Evolutionary conservation across 495 filamentous ascomycete genomes (phyloP).

Genomic region (Stereocaulon alpinum): DNA sequence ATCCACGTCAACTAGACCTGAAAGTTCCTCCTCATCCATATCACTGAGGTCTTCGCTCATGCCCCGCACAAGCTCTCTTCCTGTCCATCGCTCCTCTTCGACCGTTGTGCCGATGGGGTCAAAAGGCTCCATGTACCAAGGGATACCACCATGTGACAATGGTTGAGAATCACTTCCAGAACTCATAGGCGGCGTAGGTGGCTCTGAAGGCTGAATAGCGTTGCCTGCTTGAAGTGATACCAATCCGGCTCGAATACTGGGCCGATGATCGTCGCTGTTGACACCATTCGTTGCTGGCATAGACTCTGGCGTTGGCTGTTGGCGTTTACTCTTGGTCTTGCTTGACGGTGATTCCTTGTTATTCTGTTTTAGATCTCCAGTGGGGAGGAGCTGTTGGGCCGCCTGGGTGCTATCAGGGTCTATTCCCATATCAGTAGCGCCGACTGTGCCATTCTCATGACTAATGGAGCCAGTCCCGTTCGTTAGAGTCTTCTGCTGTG

Average conservation of each 20-base stretch:
- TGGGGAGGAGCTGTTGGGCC: conserved; percentile 1
- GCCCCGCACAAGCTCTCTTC: conserved; percentile 59
- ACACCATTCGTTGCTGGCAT: conserved; percentile 3
- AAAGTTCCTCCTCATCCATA: conserved; percentile 76
- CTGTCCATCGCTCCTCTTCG: conserved; percentile 67
- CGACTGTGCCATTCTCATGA: background rate
- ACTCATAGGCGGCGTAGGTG: conserved; percentile 37
- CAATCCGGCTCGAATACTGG: background rate
- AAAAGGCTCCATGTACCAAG: conserved; percentile 82
- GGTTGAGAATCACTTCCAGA: conserved; percentile 40
- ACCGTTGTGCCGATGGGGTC: conserved; percentile 67
- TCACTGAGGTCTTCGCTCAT: conserved; percentile 83
- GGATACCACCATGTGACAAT: conserved; percentile 62
- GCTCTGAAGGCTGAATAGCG: conserved; percentile 21
- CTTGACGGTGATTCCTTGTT: background rate
- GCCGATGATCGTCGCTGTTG: conserved; percentile 12
- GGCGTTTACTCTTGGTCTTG: conserved; percentile 7
- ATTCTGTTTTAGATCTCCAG: background rate
- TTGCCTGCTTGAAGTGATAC: background rate
- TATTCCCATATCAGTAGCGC: background rate
- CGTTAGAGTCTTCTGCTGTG: background rate
- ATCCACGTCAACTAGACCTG: conserved; percentile 47
- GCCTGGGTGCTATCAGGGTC: background rate
- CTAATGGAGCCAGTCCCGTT: background rate
- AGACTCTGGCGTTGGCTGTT: conserved; percentile 14